Base-by-base conservation (phyloP, 225 moss, liverwort and hornwort species). In the Pleurozium schreberi region DNA sequence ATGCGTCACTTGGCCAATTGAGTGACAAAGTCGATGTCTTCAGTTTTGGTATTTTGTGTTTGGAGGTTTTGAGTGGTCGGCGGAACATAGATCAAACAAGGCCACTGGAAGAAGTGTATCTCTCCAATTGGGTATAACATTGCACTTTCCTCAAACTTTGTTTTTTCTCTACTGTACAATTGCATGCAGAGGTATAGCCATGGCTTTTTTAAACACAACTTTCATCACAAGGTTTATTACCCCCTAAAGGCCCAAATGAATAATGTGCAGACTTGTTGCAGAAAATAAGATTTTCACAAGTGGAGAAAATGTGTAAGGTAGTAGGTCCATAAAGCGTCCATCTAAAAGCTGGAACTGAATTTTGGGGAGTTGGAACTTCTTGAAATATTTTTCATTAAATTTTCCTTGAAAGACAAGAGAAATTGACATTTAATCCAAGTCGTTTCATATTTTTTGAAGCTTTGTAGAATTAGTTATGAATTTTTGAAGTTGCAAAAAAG, bases 21-120 rank as follows among this genome's bases (percentile, higher is more conserved):
- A 94, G 93, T 75, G 95, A 93, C 45, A 95, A 95, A 92, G 92
- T 92, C 26, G 95, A 95, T 57, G 89, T 94, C 25, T 94, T 90
- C 70, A 93, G 92, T 81, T 95, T 91, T 75, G 92, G 94, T n/a
- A 92, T 94, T 73, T 81, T 95, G 12, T 85, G 89, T 81, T 61
- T 94, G 84, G 94, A 95, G 89, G 84, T 95, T 52, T 83, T 93
- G 62, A 93, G 92, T 70, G 93, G 92, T 26, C 75, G 90, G 28
- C 87, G 47, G 10, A 93, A 93, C 71, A 89, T 93, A 76, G 92
- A 92, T 82, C 58, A 90, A 71, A 82, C 77, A 8, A 80, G 86
- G 85, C 88, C 93, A 69, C 40, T 91, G 2, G 88, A 93, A 52
- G 76, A 89, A 92, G 34, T 90, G 11, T 92, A 93, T 84, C 91